Conservation (phyloP, 2,329 filamentous ascomycete genomes). For the Acephala macrosclerotiorum region DNA sequence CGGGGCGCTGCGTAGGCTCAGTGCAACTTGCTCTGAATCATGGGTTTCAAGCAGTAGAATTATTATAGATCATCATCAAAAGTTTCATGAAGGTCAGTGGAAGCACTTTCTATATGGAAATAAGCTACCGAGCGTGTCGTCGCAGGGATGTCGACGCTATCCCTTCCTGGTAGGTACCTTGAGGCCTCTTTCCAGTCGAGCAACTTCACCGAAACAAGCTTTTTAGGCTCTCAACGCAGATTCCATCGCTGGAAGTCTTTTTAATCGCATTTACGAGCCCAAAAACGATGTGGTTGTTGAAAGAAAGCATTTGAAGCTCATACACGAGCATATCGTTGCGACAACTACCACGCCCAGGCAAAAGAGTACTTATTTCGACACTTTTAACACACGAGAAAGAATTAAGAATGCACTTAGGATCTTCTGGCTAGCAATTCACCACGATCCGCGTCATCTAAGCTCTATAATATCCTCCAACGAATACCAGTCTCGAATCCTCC, state of each 20-base stretch:
- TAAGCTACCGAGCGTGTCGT: neutral
- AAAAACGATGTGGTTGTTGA: neutral
- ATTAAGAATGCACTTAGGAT: neutral
- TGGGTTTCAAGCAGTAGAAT: neutral
- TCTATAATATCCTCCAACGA: neutral
- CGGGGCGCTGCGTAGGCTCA: neutral
- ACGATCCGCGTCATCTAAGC: neutral
- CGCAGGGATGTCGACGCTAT: neutral
- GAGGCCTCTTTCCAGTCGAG: neutral
- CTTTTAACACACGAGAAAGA: neutral
- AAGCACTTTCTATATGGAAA: neutral
- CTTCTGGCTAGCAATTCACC: neutral
- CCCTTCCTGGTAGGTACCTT: neutral
- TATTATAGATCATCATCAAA: neutral
- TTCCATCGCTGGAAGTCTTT: neutral
- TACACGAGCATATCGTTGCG: neutral
- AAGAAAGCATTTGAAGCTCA: neutral
- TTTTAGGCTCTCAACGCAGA: neutral
- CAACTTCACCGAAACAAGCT: neutral
- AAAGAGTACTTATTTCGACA: neutral
- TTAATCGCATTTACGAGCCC: neutral
- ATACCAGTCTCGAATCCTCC: neutral
- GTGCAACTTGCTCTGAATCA: neutral
- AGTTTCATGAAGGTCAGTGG: neutral
- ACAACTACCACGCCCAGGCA: neutral